Evolutionary conservation across 1,139 yeast species (phyloP).

Genomic region (Candida glucosophila): DNA sequence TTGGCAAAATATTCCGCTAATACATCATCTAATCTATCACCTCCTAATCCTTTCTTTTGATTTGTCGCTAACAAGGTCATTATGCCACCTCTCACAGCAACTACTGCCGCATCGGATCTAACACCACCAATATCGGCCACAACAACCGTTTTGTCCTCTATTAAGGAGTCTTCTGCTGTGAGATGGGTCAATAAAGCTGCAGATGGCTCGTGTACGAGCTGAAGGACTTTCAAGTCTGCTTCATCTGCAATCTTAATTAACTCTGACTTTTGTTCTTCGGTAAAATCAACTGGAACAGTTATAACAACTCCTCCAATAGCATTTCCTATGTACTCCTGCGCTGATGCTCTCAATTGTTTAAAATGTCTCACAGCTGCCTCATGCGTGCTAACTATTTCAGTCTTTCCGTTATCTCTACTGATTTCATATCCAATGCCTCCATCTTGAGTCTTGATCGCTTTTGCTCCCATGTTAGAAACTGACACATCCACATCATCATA

Average conservation of each 20-base stretch:
- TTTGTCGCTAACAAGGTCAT: conserved; percentile 82
- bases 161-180: conserved; percentile 44
- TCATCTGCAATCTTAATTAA: conserved; percentile 53
- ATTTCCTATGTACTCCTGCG: conserved; percentile 86
- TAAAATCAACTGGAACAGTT: conserved; percentile 86
- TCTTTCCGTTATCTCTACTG: conserved; percentile 36
- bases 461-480: conserved; percentile 55
- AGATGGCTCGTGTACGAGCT: conserved; percentile 86
- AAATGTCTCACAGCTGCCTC: conserved; percentile 83
- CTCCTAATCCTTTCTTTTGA: conserved; percentile 81
- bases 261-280: conserved; percentile 61
- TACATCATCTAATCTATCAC: conserved; percentile 74
- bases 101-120: conserved; percentile 92
- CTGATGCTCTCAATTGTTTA: conserved; percentile 74
- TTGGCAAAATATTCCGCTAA: conserved; percentile 79
- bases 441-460: conserved; percentile 56
- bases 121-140: conserved; percentile 97
- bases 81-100: conserved; percentile 90
- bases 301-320: conserved; percentile 75
- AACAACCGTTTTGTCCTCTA: conserved; percentile 71
- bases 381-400: conserved; percentile 51
- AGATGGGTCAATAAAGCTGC: conserved; percentile 84
- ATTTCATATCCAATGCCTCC: conserved; percentile 69
- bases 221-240: conserved; percentile 76
- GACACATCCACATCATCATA: conserved; percentile 64